These are phyloP conservation scores for Ophiostoma pallidulum DNA, from an alignment of 2,329 filamentous ascomycete genomes.

Conservation along the genomic window DNA sequence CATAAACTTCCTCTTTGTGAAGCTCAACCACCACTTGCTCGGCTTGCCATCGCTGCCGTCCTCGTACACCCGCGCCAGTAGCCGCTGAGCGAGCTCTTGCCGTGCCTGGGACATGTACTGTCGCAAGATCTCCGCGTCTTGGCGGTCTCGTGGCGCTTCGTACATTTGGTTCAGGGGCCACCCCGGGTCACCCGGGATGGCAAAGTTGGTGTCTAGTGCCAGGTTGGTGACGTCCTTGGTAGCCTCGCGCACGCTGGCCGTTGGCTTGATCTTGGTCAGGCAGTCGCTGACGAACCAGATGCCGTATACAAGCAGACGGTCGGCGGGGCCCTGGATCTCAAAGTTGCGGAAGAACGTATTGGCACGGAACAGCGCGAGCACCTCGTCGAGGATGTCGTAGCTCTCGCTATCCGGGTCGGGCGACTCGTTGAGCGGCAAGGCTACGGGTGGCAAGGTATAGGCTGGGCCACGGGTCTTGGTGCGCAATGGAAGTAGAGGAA, in stretches of 20 bases:
- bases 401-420: constrained; percentile 80
- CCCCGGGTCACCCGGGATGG: constrained; percentile 83
- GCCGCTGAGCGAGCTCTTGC: constrained; percentile 75
- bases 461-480: constrained; percentile 94
- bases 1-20: constrained; percentile 99
- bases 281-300: constrained; percentile 93
- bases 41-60: constrained; percentile 62
- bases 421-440: constrained; percentile 51
- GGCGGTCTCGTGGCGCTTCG: constrained; percentile 74
- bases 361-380: constrained; percentile 84
- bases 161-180: constrained; percentile 96
- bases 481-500: constrained; percentile 86
- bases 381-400: constrained; percentile 94
- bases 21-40: constrained; percentile 95
- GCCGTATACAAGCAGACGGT: constrained; percentile 90
- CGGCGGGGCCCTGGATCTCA: constrained; percentile 92
- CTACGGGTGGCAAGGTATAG: constrained; percentile 59
- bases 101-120: constrained; percentile 89
- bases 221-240: constrained; percentile 76
- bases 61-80: constrained; percentile 80
- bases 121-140: constrained; percentile 79
- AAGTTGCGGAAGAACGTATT: constrained; percentile 99
- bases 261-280: constrained; percentile 74
- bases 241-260: constrained; percentile 49
- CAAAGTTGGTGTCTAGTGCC: constrained; percentile 87